A percentile compares a stretch with the other conserved stretches of the same genome.
phyloP scores from a whole-genome alignment of 768 basidiomycete genomes.

The Termitomyces sp. region DNA sequence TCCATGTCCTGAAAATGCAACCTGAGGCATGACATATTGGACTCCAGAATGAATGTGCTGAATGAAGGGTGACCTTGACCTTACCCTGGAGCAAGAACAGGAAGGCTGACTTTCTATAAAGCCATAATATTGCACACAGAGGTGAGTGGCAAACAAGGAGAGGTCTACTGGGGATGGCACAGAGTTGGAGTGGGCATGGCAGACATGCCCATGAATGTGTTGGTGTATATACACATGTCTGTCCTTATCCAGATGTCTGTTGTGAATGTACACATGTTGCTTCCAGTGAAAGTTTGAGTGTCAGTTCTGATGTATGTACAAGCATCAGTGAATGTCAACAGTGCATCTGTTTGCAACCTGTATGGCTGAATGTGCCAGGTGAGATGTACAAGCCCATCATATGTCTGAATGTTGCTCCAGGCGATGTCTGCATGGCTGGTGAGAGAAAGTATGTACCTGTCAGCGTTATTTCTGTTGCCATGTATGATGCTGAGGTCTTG shows the following conservation, averaged over 20 bases:
- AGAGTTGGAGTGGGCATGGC: slow-evolving; percentile 49
- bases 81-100: too few species aligned
- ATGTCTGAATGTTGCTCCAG: slow-evolving; percentile 18
- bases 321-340: slow-evolving; percentile 2
- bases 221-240: slow-evolving; percentile 26
- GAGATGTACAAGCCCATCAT: slow-evolving; percentile 31
- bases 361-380: slow-evolving; percentile 30
- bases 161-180: slow-evolving; percentile 53
- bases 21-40: too few species aligned
- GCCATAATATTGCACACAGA: slow-evolving; percentile 78
- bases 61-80: too few species aligned
- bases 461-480: slow-evolving; percentile 26
- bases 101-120: slow-evolving; percentile 82
- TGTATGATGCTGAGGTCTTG: slow-evolving; percentile 38
- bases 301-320: slow-evolving; percentile 6
- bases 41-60: too few species aligned
- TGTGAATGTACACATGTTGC: slow-evolving; percentile 27
- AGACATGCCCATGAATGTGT: slow-evolving; percentile 30
- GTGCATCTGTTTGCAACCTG: slow-evolving; percentile 18
- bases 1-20: too few species aligned
- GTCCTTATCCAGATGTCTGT: slow-evolving; percentile 1
- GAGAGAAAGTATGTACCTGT: slow-evolving; percentile 44
- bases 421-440: slow-evolving; percentile 20
- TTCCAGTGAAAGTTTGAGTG: slow-evolving; percentile 24
- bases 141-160: slow-evolving; percentile 67